Evolutionary conservation across 1,284 basidiomycete genomes (phyloP).

Genomic region (Tetrapyrgos nigripes): DNA sequence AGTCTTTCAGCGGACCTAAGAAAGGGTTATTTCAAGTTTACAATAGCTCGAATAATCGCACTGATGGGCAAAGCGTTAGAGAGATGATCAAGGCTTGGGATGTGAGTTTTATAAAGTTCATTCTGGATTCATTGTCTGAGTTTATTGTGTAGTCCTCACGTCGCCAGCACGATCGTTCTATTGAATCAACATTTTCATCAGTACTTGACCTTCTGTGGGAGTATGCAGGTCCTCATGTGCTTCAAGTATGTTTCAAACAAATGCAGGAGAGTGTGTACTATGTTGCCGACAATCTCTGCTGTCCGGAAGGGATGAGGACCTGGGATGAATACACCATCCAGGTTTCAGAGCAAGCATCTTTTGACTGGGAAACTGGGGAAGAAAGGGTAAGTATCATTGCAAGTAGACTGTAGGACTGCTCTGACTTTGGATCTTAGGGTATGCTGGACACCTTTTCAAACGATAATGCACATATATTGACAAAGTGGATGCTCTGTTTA

Average conservation of each 20-base stretch:
- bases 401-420: neutral
- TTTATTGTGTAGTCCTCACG: constrained; percentile 24
- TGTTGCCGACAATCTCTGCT: constrained; percentile 20
- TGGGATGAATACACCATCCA: constrained; percentile 20
- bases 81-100: constrained; percentile 26
- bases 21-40: constrained; percentile 28
- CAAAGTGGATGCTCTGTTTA: neutral
- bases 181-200: constrained; percentile 27
- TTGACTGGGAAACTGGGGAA: constrained; percentile 24
- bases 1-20: constrained; percentile 28
- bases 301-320: constrained; percentile 20
- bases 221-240: constrained; percentile 27
- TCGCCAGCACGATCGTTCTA: constrained; percentile 19
- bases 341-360: constrained; percentile 18
- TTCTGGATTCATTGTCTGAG: neutral
- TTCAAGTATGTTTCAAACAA: constrained; percentile 26
- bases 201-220: constrained; percentile 23
- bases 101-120: constrained; percentile 21
- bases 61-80: constrained; percentile 21
- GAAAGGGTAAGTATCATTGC: constrained; percentile 18
- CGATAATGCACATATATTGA: constrained; percentile 3
- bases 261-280: constrained; percentile 33
- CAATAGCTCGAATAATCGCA: constrained; percentile 28
- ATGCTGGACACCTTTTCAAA: constrained; percentile 3
- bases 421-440: neutral